Conservation (phyloP, 176 grass and related monocot species). For the Eleusine coracana region DNA sequence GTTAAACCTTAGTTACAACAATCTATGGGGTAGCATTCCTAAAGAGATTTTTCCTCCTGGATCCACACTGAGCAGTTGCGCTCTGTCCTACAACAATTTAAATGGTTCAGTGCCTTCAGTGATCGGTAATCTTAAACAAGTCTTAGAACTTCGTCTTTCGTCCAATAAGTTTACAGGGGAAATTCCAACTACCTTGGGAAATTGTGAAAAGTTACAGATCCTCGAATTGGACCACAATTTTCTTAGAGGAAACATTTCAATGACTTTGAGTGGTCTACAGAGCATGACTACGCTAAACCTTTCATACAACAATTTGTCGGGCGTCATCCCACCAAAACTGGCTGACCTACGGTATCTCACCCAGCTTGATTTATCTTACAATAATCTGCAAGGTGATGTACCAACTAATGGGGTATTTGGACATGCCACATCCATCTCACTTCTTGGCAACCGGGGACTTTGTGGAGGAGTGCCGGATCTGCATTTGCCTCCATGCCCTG, state of each 20-base stretch:
- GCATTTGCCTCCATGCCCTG: neutral
- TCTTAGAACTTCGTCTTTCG: constrained; percentile 10
- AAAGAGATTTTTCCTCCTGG: no score
- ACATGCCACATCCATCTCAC: neutral
- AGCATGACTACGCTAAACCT: constrained; percentile 41
- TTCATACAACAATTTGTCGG: constrained; percentile 55
- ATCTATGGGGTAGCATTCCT: neutral
- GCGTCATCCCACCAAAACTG: no score
- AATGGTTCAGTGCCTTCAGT: neutral
- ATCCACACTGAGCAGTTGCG: no score
- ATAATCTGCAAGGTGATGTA: neutral
- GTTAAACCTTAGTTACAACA: neutral
- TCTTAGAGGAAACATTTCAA: constrained; percentile 42
- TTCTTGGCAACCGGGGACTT: rapidly evolving
- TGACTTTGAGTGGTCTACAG: neutral
- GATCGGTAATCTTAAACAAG: constrained; percentile 26
- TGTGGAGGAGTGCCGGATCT: constrained; percentile 46
- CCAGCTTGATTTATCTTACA: constrained; percentile 48
- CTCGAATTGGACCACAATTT: constrained; percentile 48
- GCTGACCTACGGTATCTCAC: no score
- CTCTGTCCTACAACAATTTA: no score
- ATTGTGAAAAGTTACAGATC: neutral
- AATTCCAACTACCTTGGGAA: constrained; percentile 24
- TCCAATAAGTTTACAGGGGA: constrained; percentile 31
- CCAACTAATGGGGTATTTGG: neutral